Conservation (phyloP, 192 early-diverging fungal species). For the Coemansia sp. region DNA sequence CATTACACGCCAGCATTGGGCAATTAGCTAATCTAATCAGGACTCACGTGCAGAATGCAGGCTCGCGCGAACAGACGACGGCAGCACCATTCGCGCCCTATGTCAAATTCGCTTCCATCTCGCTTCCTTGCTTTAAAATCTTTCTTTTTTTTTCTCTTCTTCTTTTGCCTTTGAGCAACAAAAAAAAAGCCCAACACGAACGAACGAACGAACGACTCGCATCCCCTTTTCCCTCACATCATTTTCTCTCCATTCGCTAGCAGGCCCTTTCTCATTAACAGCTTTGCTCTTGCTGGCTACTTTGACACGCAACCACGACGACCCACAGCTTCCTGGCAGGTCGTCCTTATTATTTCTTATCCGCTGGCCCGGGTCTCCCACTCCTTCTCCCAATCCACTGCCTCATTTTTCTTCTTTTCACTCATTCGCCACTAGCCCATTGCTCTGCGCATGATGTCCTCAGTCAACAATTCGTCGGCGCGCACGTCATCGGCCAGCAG, state of each 20-base stretch:
- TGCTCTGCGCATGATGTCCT: conserved; percentile 39
- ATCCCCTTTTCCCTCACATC: not conserved
- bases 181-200: too few relatives aligned
- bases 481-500: conserved; percentile 19
- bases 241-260: not conserved
- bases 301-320: not conserved
- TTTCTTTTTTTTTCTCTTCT: not conserved
- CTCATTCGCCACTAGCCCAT: too few relatives aligned
- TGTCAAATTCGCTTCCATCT: not conserved
- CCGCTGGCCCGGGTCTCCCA: conserved; percentile 1
- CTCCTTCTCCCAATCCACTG: not conserved
- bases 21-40: not conserved
- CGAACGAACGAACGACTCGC: conserved; percentile 1
- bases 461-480: conserved; percentile 17
- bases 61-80: not conserved
- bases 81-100: too few relatives aligned
- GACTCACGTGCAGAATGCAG: conserved; percentile 1
- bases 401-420: not conserved
- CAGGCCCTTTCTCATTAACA: too few relatives aligned
- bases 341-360: not conserved
- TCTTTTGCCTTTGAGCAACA: not conserved
- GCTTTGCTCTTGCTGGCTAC: too few relatives aligned
- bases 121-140: not conserved
- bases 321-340: too few relatives aligned
- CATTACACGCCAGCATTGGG: not conserved